Conservation (phyloP, 1,284 basidiomycete genomes). For the Puccinia coronata region DNA sequence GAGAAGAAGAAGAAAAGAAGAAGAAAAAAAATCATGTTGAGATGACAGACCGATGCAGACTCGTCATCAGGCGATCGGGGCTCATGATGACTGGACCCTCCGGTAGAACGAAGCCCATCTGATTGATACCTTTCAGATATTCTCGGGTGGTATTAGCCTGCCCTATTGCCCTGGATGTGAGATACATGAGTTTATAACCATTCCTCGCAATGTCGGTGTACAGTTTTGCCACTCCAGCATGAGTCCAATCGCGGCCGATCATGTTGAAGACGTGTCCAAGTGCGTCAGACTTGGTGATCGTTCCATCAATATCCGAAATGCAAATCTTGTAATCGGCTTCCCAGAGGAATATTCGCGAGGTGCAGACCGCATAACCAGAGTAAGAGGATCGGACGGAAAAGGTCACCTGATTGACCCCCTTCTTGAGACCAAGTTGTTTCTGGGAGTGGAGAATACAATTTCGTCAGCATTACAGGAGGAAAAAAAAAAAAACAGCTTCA, state of each 20-base stretch:
- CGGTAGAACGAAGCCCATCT: slow-evolving; percentile 91
- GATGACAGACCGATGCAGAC: slow-evolving; percentile 74
- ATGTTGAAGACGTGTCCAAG: slow-evolving; percentile 96
- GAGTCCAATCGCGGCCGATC: slow-evolving; percentile 99
- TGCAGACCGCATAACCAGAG: slow-evolving; percentile 80
- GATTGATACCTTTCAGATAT: slow-evolving; percentile 91
- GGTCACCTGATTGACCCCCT: slow-evolving; percentile 87
- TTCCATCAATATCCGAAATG: slow-evolving; percentile 97
- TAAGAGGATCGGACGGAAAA: slow-evolving; percentile 84
- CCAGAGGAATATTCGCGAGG: slow-evolving; percentile 94
- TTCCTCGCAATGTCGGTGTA: slow-evolving; percentile 95
- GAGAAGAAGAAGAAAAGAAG: no score
- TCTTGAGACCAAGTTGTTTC: slow-evolving; percentile 82
- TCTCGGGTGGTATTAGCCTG: slow-evolving; percentile 96
- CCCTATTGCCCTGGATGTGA: slow-evolving; percentile 95
- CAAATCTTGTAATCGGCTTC: slow-evolving; percentile 84
- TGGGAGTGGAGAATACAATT: slow-evolving; percentile 50
- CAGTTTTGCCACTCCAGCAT: slow-evolving; percentile 93
- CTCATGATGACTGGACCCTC: slow-evolving; percentile 99
- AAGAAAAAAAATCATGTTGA: not conserved
- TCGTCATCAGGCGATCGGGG: slow-evolving; percentile 91
- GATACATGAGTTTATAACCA: slow-evolving; percentile 97
- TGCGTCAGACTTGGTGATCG: slow-evolving; percentile 98
- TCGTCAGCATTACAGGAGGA: slow-evolving; percentile 10
- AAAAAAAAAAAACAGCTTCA: not conserved